These are phyloP conservation scores for Medicago ruthenica DNA, from an alignment of 306 rosid genomes.

Conservation along the genomic window DNA sequence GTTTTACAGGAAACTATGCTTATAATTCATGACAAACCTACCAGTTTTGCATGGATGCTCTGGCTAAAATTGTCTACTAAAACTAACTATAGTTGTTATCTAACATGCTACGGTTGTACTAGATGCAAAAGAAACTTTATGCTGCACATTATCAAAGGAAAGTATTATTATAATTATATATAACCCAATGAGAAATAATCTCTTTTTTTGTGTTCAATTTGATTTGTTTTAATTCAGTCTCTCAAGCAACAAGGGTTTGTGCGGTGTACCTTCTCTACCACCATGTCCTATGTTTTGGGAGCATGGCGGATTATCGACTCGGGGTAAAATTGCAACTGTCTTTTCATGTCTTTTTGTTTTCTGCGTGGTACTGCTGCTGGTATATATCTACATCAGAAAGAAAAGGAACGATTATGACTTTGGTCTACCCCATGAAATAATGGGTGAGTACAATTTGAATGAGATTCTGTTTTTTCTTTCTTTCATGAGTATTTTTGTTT, in stretches of 20 bases:
- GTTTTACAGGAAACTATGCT: constrained; percentile 18
- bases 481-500: background rate
- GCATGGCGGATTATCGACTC: constrained; percentile 70
- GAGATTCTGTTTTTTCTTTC: constrained; percentile 17
- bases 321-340: constrained; percentile 79
- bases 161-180: background rate
- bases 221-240: constrained; percentile 64
- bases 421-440: constrained; percentile 82
- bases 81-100: constrained; percentile 29
- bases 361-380: constrained; percentile 61
- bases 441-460: constrained; percentile 65
- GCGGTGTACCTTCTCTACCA: constrained; percentile 81
- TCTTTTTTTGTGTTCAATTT: constrained; percentile 20
- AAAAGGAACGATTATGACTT: constrained; percentile 84
- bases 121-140: constrained; percentile 16
- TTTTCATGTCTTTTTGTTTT: constrained; percentile 63
- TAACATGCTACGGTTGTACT: constrained; percentile 10
- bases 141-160: background rate
- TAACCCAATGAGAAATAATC: constrained; percentile 28
- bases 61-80: background rate
- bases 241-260: constrained; percentile 81
- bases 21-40: constrained; percentile 10
- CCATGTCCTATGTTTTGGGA: constrained; percentile 90
- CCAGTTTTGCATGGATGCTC: constrained; percentile 28
- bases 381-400: constrained; percentile 74